Evolutionary conservation across 345 rosid genomes (phyloP).

Genomic region (Citrus australasica): DNA sequence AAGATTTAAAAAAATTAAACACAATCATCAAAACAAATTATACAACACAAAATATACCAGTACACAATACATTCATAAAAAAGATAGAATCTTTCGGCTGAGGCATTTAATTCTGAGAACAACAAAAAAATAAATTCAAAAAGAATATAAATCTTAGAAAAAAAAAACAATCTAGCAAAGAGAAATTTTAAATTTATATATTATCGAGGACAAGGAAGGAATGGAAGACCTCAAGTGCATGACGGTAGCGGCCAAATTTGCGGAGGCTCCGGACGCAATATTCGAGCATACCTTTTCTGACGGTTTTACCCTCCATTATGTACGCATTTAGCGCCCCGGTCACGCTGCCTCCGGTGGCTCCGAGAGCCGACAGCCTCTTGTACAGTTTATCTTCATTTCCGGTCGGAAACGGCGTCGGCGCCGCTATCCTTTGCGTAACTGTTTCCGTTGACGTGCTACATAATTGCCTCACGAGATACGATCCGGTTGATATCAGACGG

Average conservation of each 20-base stretch:
- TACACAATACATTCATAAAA: background rate
- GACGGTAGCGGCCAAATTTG: slow-evolving; percentile 41
- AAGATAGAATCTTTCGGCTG: background rate
- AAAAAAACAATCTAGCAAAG: background rate
- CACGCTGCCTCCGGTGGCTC: slow-evolving; percentile 45
- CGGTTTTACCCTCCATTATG: slow-evolving; percentile 43
- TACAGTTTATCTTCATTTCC: slow-evolving; percentile 24
- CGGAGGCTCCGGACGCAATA: slow-evolving; percentile 56
- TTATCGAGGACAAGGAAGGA: background rate
- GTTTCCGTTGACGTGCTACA: slow-evolving; percentile 21
- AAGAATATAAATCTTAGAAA: too few relatives aligned
- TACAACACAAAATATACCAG: background rate
- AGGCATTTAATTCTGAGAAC: background rate
- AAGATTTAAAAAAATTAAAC: background rate
- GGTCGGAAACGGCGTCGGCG: slow-evolving; percentile 3
- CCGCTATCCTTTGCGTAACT: slow-evolving; percentile 9
- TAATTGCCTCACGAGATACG: slow-evolving; percentile 24
- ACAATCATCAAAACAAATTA: background rate
- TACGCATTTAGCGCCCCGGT: slow-evolving; percentile 47
- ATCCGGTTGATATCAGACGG: slow-evolving; percentile 21
- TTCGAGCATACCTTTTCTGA: slow-evolving; percentile 35
- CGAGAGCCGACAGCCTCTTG: slow-evolving; percentile 48
- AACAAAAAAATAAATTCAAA: background rate
- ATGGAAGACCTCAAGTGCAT: slow-evolving; percentile 59
- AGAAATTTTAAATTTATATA: background rate